phyloP scores from a whole-genome alignment of 768 basidiomycete species.

The Phanerodontia chrysosporium region DNA sequence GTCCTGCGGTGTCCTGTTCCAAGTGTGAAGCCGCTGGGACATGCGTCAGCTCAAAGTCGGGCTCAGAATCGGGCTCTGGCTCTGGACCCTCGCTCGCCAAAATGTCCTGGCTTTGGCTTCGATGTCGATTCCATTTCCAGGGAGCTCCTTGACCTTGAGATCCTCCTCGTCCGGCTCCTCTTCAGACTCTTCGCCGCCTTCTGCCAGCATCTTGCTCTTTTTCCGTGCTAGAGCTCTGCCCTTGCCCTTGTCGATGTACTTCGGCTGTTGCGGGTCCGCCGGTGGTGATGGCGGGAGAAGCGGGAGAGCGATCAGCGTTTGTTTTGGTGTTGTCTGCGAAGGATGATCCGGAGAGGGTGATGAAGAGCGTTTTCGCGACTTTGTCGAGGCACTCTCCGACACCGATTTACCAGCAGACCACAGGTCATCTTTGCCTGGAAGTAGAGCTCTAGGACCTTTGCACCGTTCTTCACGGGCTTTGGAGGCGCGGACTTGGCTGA shows the following conservation, averaged over 20 bases:
- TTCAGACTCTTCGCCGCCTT: conserved; percentile 22
- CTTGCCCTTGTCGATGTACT: conserved; percentile 12
- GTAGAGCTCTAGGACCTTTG: conserved; percentile 15
- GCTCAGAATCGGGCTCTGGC: conserved; percentile 10
- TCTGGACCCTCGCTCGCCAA: conserved; percentile 7
- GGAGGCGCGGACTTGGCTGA: neutral
- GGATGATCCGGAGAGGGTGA: conserved; percentile 41
- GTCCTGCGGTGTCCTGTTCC: neutral
- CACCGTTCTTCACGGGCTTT: conserved; percentile 8
- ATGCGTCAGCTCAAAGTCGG: conserved; percentile 18
- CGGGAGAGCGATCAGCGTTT: conserved; percentile 13
- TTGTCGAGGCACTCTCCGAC: neutral
- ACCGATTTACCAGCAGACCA: neutral
- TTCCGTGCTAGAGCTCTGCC: conserved; percentile 38
- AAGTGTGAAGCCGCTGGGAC: conserved; percentile 11
- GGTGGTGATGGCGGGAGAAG: conserved; percentile 70
- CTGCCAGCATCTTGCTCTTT: conserved; percentile 41
- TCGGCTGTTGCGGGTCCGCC: conserved; percentile 16
- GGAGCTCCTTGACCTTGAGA: conserved; percentile 26
- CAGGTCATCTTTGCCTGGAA: conserved; percentile 22
- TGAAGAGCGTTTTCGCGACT: conserved; percentile 1
- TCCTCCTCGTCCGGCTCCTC: conserved; percentile 23
- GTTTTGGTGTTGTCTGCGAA: conserved; percentile 15
- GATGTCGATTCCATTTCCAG: conserved; percentile 19
- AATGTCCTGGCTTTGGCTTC: conserved; percentile 1